These are phyloP conservation scores for Penicillium sp. DNA, from an alignment of 2,329 filamentous ascomycete genomes.

Conservation along the genomic window DNA sequence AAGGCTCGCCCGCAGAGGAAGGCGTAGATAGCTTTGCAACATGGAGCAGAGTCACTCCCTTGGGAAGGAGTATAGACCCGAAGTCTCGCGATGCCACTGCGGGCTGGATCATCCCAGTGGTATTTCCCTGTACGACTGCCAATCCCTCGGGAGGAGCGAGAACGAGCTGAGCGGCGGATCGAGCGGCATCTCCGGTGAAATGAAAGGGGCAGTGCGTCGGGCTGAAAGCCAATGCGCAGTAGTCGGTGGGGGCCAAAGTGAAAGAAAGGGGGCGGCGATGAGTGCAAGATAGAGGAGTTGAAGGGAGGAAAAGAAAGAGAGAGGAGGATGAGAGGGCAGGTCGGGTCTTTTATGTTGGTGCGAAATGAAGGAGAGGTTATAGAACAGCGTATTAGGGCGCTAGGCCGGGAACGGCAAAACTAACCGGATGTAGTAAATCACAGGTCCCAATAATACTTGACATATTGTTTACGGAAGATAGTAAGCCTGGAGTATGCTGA, in stretches of 20 bases:
- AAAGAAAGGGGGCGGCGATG: too few species aligned
- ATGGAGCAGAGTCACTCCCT: not conserved
- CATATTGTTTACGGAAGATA: too few species aligned
- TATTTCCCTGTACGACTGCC: slow-evolving; percentile 7
- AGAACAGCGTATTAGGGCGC: slow-evolving; percentile 6
- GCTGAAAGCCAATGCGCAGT: not conserved
- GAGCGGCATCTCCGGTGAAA: slow-evolving; percentile 13
- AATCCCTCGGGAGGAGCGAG: not conserved
- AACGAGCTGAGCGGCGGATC: slow-evolving; percentile 7
- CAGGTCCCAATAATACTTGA: slow-evolving; percentile 2
- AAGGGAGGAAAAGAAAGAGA: not conserved
- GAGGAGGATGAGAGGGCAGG: too few species aligned
- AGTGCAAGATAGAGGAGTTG: not conserved
- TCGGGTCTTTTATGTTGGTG: slow-evolving; percentile 1
- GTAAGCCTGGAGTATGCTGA: too few species aligned
- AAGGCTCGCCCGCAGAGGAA: slow-evolving; percentile 2
- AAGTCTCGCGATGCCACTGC: slow-evolving; percentile 4
- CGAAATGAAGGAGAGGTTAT: slow-evolving; percentile 3
- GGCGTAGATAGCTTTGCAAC: slow-evolving; percentile 10
- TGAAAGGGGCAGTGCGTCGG: slow-evolving; percentile 12
- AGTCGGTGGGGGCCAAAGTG: not conserved
- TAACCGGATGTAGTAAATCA: slow-evolving; percentile 6
- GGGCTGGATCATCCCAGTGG: slow-evolving; percentile 5
- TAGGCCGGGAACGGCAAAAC: not conserved
- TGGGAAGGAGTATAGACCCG: slow-evolving; percentile 4